These are phyloP conservation scores for Phytophthora sp. DNA, from an alignment of 352 stramenopile genomes.

Conservation along the genomic window DNA sequence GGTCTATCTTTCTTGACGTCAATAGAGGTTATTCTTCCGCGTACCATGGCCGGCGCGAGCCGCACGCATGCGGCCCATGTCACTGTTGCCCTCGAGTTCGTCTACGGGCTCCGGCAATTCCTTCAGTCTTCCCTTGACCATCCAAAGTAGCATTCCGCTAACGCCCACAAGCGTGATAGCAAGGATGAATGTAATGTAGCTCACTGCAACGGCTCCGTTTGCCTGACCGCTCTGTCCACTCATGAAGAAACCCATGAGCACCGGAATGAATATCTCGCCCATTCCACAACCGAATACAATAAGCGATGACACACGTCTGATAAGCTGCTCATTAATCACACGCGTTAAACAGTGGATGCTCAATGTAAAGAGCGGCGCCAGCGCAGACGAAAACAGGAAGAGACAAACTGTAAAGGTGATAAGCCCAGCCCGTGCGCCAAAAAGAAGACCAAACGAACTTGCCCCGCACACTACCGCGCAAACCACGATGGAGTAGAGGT, in stretches of 20 bases:
- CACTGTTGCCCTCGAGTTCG: constrained; percentile 41
- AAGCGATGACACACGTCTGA: constrained; percentile 80
- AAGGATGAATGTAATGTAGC: constrained; percentile 83
- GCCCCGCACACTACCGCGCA: constrained; percentile 67
- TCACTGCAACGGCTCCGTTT: constrained; percentile 75
- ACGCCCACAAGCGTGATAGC: constrained; percentile 72
- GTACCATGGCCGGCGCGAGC: constrained; percentile 28
- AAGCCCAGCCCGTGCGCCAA: constrained; percentile 61
- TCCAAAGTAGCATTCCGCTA: constrained; percentile 70
- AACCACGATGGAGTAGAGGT: constrained; percentile 79
- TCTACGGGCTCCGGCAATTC: constrained; percentile 51
- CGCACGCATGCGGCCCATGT: constrained; percentile 37
- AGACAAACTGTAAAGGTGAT: constrained; percentile 59
- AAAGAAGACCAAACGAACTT: constrained; percentile 74
- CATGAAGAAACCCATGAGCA: constrained; percentile 91
- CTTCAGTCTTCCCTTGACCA: constrained; percentile 68
- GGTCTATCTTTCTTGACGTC: constrained; percentile 25
- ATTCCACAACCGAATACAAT: constrained; percentile 87
- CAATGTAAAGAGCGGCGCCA: constrained; percentile 83
- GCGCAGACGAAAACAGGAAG: constrained; percentile 63
- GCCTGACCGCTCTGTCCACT: constrained; percentile 76
- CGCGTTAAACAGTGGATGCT: constrained; percentile 85
- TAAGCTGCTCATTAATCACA: constrained; percentile 83
- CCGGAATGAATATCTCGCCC: constrained; percentile 83
- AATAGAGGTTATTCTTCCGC: constrained; percentile 37